Conservation (phyloP, 345 rosid species). For the Eucalyptus rudis region DNA sequence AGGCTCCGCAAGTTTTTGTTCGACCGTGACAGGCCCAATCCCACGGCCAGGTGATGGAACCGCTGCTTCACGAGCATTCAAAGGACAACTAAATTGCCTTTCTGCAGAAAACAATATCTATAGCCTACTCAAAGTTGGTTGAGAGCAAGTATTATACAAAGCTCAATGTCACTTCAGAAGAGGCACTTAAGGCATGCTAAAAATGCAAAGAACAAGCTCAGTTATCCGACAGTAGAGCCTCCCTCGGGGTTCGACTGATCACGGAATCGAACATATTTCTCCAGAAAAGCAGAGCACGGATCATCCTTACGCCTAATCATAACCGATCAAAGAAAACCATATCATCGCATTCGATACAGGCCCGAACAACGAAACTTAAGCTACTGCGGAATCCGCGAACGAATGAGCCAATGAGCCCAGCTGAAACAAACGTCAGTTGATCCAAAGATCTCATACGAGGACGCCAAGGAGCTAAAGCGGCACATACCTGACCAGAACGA, state of each 20-base stretch:
- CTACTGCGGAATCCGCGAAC: neutral
- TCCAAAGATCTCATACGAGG: neutral
- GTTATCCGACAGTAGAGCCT: neutral
- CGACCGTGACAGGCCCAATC: too few relatives aligned
- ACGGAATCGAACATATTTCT: neutral
- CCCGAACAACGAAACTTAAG: neutral
- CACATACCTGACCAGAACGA: neutral
- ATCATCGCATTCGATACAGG: neutral
- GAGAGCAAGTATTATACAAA: too few relatives aligned
- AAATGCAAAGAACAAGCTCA: neutral
- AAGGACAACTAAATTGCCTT: too few relatives aligned
- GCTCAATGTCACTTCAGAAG: too few relatives aligned
- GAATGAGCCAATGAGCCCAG: neutral
- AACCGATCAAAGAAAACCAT: neutral
- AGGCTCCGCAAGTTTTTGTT: neutral
- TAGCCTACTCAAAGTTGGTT: too few relatives aligned
- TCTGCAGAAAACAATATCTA: too few relatives aligned
- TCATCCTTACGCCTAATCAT: neutral
- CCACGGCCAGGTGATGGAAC: too few relatives aligned
- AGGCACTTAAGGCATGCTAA: neutral
- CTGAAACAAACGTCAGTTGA: neutral
- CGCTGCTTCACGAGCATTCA: too few relatives aligned
- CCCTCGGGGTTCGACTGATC: neutral
- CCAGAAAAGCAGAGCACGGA: neutral
- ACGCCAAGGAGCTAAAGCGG: neutral